A percentile compares a stretch with the other conserved stretches of the same genome.
Conservation (phyloP, 2,329 filamentous ascomycete genomes). For the Aphanoascus verrucosus region DNA sequence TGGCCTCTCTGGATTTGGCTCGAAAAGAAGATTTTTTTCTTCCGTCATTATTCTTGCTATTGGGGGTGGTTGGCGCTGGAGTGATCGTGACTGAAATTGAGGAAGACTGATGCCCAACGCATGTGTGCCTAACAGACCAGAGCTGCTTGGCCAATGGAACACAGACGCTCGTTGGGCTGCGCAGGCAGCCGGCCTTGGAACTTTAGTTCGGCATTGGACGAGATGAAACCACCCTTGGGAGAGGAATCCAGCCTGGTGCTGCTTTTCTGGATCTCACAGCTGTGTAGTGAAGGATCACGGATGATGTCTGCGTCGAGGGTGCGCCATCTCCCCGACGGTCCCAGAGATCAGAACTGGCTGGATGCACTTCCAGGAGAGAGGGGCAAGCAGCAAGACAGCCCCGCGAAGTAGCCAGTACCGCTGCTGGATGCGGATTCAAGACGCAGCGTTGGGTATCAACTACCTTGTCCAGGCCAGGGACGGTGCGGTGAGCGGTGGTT, state of each 20-base stretch:
- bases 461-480: not conserved
- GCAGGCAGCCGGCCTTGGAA: not conserved
- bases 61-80: too few species aligned
- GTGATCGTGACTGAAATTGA: not conserved
- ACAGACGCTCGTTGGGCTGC: not conserved
- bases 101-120: conserved; percentile 11
- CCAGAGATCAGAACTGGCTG: not conserved
- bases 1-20: too few species aligned
- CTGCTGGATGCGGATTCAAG: not conserved
- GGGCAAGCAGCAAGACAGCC: not conserved
- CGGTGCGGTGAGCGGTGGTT: not conserved
- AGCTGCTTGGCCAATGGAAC: conserved; percentile 1
- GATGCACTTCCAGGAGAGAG: not conserved
- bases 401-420: not conserved
- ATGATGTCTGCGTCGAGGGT: too few species aligned
- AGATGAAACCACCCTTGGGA: not conserved
- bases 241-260: not conserved
- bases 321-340: too few species aligned
- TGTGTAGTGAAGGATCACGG: too few species aligned
- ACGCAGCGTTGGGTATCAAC: conserved; percentile 1
- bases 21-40: too few species aligned
- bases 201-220: not conserved
- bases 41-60: too few species aligned
- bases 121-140: conserved; percentile 16
- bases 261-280: not conserved